Conservation (phyloP, 805 yeast genomes). For the Candida tallmaniae region DNA sequence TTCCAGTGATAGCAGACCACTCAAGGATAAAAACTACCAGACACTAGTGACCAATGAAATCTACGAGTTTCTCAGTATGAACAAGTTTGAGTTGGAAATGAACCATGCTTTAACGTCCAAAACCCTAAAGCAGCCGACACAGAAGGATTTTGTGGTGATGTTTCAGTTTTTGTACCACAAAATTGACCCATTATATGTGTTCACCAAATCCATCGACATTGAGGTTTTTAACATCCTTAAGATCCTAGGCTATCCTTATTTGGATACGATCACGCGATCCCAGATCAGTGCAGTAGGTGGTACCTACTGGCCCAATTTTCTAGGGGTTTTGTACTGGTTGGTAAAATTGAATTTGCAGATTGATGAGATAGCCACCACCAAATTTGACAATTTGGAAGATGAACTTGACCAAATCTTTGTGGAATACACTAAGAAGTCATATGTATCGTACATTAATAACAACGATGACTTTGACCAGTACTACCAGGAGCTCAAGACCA, state of each 20-base stretch:
- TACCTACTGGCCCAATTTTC: conserved; percentile 75
- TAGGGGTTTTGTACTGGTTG: conserved; percentile 83
- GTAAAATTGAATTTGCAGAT: conserved; percentile 47
- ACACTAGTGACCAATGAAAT: conserved; percentile 61
- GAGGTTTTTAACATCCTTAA: conserved; percentile 70
- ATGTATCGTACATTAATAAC: conserved; percentile 59
- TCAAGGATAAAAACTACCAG: conserved; percentile 70
- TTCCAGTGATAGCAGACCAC: conserved; percentile 63
- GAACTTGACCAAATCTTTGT: conserved; percentile 49
- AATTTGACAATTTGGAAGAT: conserved; percentile 27
- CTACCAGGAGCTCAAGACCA: conserved; percentile 50
- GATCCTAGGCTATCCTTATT: conserved; percentile 69
- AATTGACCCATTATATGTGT: conserved; percentile 75
- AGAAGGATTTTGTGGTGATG: conserved; percentile 72
- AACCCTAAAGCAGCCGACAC: conserved; percentile 74
- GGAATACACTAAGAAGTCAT: conserved; percentile 61
- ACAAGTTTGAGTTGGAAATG: conserved; percentile 71
- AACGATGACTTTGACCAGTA: conserved; percentile 43
- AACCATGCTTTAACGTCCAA: conserved; percentile 63
- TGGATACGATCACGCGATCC: conserved; percentile 75
- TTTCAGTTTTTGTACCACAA: conserved; percentile 76
- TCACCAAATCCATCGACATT: conserved; percentile 63
- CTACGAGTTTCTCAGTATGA: conserved; percentile 54
- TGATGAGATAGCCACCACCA: conserved; percentile 20
- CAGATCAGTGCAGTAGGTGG: conserved; percentile 92